Evolutionary conservation across 106 monocot genomes (phyloP).

Genomic region (Apostasia ramifera): DNA sequence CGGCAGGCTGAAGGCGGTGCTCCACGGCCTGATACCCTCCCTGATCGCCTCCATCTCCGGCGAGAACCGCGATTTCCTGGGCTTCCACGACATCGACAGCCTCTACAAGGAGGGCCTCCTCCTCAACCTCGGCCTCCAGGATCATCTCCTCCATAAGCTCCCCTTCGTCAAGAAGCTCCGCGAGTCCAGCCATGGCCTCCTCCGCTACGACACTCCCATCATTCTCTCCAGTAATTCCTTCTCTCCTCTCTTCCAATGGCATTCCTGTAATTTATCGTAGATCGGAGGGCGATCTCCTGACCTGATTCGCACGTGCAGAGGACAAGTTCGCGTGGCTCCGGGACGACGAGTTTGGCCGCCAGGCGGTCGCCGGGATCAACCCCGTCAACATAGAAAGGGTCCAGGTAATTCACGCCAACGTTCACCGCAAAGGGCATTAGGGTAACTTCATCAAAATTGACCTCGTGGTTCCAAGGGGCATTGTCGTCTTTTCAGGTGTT

Average conservation of each 20-base stretch:
- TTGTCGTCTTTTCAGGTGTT: conserved; percentile 33
- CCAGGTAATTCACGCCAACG: conserved; percentile 18
- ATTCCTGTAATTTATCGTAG: not conserved
- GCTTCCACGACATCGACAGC: conserved; percentile 76
- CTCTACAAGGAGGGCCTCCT: conserved; percentile 78
- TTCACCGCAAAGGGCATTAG: not conserved
- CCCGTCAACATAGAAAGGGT: conserved; percentile 62
- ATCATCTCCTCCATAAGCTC: conserved; percentile 58
- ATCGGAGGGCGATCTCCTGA: not conserved
- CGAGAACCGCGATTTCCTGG: conserved; percentile 54
- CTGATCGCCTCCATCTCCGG: conserved; percentile 63
- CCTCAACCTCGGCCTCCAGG: conserved; percentile 58
- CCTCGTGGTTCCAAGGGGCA: too few species aligned
- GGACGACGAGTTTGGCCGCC: conserved; percentile 84
- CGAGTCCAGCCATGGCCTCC: conserved; percentile 59
- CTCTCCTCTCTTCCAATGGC: not conserved
- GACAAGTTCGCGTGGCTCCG: conserved; percentile 87
- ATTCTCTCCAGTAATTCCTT: conserved; percentile 69
- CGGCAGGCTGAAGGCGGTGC: conserved; percentile 49
- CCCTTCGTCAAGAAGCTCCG: conserved; percentile 60
- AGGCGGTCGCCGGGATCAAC: conserved; percentile 72
- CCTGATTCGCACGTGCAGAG: conserved; percentile 28
- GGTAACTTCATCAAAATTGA: not conserved
- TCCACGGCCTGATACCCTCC: conserved; percentile 62
- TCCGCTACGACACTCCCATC: conserved; percentile 71